Base-by-base conservation (phyloP, 1,139 yeast genomes). In the Pneumocystis wakefieldiae region DNA sequence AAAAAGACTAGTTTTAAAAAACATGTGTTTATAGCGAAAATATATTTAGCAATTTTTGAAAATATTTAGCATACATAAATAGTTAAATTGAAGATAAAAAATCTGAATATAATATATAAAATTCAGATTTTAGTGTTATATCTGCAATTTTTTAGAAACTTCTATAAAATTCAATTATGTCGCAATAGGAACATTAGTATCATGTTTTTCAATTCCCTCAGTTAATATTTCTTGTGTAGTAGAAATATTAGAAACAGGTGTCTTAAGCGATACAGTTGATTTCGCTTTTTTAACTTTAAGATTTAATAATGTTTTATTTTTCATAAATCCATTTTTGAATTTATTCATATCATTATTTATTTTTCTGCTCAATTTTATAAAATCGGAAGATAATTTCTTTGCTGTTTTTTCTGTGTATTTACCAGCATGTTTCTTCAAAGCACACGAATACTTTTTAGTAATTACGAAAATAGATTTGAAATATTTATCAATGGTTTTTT, bases 401-500 rank as follows among this genome's bases (percentile, higher is more conserved):
- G 28, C 15, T 2, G n/a, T 19, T 24, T 19, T 48, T 48, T 48
- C 55, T 24, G 32, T 24, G 32, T 29, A 48, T 3, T 48, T 24
- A 12, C 32, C n/a, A 3, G 55, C 55, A 48, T 48, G 15, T 12
- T 48, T 19, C 28, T 48, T 48, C 1, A 48, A n/a, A 48, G 17
- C 12, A 48, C 28, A 12, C 24, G 55, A 48, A 48, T 48, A 48
- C 4, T 48, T 48, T 24, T 14, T 48, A 48, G 55, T 5, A 48
- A 48, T 8, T 8, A 5, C 12, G 8, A 15, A 48, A 10, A 48
- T 12, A 48, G 24, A 48, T 24, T 28, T 15, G n/a, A 70, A 29
- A 60, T 67, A 37, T 66, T 66, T n/a, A 61, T 71, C 35, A 64
- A 69, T 39, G 53, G 60, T 19, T 64, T 69, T 59, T 69, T 69